These are phyloP conservation scores for Croton laevigatus DNA, from an alignment of 441 rosid genomes.

Conservation along the genomic window DNA sequence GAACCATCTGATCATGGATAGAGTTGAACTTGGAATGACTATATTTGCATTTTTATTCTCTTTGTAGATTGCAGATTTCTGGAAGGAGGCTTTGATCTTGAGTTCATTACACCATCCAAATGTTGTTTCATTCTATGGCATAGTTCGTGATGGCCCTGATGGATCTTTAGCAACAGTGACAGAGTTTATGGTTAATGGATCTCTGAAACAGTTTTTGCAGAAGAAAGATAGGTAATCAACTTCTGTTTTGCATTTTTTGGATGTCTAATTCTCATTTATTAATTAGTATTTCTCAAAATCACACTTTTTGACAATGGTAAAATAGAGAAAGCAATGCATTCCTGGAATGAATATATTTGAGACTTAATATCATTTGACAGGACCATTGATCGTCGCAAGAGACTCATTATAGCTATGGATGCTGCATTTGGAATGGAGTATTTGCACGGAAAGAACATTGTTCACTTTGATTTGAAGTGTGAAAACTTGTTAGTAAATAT, in stretches of 20 bases:
- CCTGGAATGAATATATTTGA: slow-evolving; percentile 26
- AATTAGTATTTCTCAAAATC: background rate
- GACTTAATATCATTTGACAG: slow-evolving; percentile 34
- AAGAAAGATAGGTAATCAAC: slow-evolving; percentile 86
- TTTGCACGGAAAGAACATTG: slow-evolving; percentile 94
- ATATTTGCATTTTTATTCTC: slow-evolving; percentile 23
- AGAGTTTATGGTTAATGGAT: slow-evolving; percentile 97
- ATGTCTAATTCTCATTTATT: slow-evolving; percentile 10
- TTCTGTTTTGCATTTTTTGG: slow-evolving; percentile 7
- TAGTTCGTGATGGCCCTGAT: slow-evolving; percentile 98
- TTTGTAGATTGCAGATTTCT: slow-evolving; percentile 89
- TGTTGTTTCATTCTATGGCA: slow-evolving; percentile 96
- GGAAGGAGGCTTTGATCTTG: slow-evolving; percentile 94
- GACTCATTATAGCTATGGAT: slow-evolving; percentile 98
- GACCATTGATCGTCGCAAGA: slow-evolving; percentile 96
- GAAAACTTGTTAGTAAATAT: slow-evolving; percentile 95
- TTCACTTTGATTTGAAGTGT: slow-evolving; percentile 97
- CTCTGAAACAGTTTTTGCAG: slow-evolving; percentile 94
- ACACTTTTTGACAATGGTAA: slow-evolving; percentile 15
- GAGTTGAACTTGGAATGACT: slow-evolving; percentile 10
- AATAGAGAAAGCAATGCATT: background rate
- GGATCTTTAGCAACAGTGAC: slow-evolving; percentile 96
- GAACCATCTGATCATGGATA: slow-evolving; percentile 10
- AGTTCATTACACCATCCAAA: slow-evolving; percentile 99
- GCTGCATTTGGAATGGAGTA: slow-evolving; percentile 99